These are phyloP conservation scores for Schizophyllum amplum DNA, from an alignment of 1,284 basidiomycete species.

Conservation along the genomic window DNA sequence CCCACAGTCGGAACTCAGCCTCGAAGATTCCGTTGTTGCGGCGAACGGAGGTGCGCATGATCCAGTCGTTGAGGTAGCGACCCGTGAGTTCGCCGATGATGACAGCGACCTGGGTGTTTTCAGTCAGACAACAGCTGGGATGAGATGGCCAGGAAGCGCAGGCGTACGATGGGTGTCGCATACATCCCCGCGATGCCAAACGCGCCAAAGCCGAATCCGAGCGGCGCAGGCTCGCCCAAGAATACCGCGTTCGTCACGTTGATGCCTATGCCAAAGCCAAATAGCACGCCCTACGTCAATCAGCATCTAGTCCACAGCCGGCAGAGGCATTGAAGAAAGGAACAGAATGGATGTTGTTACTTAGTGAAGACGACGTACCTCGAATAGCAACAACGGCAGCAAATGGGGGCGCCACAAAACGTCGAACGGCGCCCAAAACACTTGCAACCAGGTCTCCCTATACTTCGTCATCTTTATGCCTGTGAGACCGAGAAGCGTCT, in stretches of 20 bases:
- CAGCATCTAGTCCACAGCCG: background rate
- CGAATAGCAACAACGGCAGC: constrained; percentile 46
- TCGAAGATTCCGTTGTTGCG: constrained; percentile 64
- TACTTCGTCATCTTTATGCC: constrained; percentile 55
- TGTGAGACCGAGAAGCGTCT: constrained; percentile 60
- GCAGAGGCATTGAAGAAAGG: background rate
- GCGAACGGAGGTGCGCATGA: constrained; percentile 48
- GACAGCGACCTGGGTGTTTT: constrained; percentile 46
- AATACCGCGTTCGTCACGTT: constrained; percentile 73
- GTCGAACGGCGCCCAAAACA: constrained; percentile 37
- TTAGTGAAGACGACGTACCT: too few relatives aligned
- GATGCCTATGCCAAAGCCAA: constrained; percentile 66
- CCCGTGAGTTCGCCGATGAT: constrained; percentile 64
- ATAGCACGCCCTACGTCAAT: constrained; percentile 38
- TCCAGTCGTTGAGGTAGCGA: constrained; percentile 60
- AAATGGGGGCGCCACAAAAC: constrained; percentile 62
- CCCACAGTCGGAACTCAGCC: constrained; percentile 64
- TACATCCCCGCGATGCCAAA: constrained; percentile 50
- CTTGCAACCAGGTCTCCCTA: constrained; percentile 45
- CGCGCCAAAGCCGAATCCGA: constrained; percentile 50
- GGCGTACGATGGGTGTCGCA: constrained; percentile 53
- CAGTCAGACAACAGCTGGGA: background rate
- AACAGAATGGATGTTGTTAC: too few relatives aligned
- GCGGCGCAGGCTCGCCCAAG: constrained; percentile 45
- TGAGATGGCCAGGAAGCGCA: background rate